phyloP scores from a whole-genome alignment of 2,329 filamentous ascomycete species.

The Paramyrothecium sp. region DNA sequence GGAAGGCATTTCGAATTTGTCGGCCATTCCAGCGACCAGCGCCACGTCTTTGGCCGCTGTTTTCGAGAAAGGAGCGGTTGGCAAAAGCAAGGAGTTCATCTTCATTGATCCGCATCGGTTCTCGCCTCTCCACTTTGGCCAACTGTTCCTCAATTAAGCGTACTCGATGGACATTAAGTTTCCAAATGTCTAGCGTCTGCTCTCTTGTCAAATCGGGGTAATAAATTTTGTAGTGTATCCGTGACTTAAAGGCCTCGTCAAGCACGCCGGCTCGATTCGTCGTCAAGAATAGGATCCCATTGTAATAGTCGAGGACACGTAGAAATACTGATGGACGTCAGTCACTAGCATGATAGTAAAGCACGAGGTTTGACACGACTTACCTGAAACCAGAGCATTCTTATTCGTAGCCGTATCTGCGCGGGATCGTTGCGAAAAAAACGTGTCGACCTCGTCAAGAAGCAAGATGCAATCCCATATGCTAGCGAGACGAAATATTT shows the following conservation, averaged over 20 bases:
- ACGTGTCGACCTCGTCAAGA: not conserved
- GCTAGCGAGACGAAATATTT: not conserved
- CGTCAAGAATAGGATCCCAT: not conserved
- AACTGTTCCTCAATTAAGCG: not conserved
- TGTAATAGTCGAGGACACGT: not conserved
- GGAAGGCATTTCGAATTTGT: not conserved
- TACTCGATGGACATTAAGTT: not conserved
- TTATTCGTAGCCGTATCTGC: not conserved
- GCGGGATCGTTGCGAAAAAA: not conserved
- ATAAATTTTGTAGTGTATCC: constrained; percentile 1
- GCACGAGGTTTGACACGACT: not conserved
- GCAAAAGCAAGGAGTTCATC: not conserved
- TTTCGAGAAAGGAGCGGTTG: not conserved
- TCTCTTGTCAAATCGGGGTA: not conserved
- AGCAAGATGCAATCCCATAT: not conserved
- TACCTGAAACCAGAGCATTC: constrained; percentile 2
- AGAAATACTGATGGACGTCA: not conserved
- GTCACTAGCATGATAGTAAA: not conserved
- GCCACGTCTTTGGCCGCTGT: not conserved
- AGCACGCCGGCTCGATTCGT: constrained; percentile 1
- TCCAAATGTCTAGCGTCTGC: not conserved
- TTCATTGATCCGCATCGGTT: not conserved
- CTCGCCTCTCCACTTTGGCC: not conserved
- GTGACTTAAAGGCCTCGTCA: not conserved
- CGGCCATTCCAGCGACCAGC: not conserved